A percentile compares a stretch with the other conserved stretches of the same genome.
Conservation (phyloP, 352 stramenopile species). For the Blastocystis sp. region DNA sequence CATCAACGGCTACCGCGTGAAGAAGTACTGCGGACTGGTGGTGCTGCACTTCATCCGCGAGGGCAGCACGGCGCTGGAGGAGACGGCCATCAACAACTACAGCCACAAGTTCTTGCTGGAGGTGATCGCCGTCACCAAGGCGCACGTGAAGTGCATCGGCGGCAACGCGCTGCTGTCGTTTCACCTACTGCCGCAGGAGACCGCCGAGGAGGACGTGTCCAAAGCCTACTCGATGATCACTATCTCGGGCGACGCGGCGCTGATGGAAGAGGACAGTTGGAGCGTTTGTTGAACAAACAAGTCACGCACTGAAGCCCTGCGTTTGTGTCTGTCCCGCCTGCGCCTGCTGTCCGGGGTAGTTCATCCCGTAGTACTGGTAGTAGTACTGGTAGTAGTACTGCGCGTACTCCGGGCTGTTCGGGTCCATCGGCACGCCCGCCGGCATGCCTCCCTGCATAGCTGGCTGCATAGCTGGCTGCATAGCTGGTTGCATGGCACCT, state of each 20-base stretch:
- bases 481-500: neutral
- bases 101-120: slow-evolving; percentile 83
- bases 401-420: slow-evolving; percentile 63
- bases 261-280: slow-evolving; percentile 49
- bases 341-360: neutral
- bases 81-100: slow-evolving; percentile 72
- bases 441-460: slow-evolving; percentile 6
- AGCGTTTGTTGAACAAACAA: neutral
- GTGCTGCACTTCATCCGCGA: slow-evolving; percentile 64
- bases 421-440: slow-evolving; percentile 28
- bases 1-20: slow-evolving; percentile 40
- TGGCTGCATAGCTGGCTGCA: no score
- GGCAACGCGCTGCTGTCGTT: slow-evolving; percentile 84
- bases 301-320: neutral
- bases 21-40: slow-evolving; percentile 53
- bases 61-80: slow-evolving; percentile 1
- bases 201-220: slow-evolving; percentile 82
- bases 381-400: slow-evolving; percentile 68
- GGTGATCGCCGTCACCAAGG: slow-evolving; percentile 80
- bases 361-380: slow-evolving; percentile 63
- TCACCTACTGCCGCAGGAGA: slow-evolving; percentile 81
- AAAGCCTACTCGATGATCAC: slow-evolving; percentile 87
- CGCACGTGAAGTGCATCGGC: slow-evolving; percentile 79
- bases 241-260: slow-evolving; percentile 81
- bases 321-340: neutral